These are phyloP conservation scores for Polysphondylium violaceum DNA, from an alignment of 78 protist species.

Conservation along the genomic window DNA sequence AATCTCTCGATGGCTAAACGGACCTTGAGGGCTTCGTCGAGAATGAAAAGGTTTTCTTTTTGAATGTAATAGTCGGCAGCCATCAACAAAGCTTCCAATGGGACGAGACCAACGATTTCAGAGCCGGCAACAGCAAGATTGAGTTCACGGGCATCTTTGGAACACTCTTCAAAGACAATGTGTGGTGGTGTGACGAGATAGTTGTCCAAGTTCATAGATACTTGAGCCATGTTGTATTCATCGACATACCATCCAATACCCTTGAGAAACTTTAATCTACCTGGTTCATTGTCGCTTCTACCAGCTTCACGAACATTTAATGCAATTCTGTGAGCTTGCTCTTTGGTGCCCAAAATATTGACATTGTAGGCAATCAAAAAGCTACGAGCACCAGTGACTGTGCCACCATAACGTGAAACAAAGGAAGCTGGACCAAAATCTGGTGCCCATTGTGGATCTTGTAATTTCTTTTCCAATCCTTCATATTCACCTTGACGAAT, in stretches of 20 bases:
- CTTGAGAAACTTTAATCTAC: conserved; percentile 51
- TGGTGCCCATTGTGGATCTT: conserved; percentile 70
- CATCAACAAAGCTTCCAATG: conserved; percentile 73
- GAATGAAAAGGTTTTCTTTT: conserved; percentile 61
- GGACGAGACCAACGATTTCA: conserved; percentile 84
- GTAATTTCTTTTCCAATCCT: conserved; percentile 25
- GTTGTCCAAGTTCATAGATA: conserved; percentile 78
- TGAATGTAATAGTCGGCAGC: conserved; percentile 76
- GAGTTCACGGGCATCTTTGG: conserved; percentile 72
- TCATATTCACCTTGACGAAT: conserved; percentile 79
- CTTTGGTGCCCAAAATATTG: conserved; percentile 80
- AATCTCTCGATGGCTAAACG: conserved; percentile 79
- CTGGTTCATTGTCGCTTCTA: conserved; percentile 54
- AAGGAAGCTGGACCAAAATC: conserved; percentile 75
- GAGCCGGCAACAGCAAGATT: conserved; percentile 80
- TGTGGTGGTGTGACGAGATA: conserved; percentile 55
- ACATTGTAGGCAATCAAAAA: conserved; percentile 79
- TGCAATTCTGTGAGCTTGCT: conserved; percentile 83
- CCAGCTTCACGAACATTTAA: conserved; percentile 80
- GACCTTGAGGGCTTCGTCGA: conserved; percentile 71
- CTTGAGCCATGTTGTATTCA: conserved; percentile 82
- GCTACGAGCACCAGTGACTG: conserved; percentile 71
- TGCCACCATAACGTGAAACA: conserved; percentile 62
- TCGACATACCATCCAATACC: conserved; percentile 83
- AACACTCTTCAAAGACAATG: conserved; percentile 66